These are phyloP conservation scores for Populus tomentosa DNA, from an alignment of 441 rosid species.

Conservation along the genomic window DNA sequence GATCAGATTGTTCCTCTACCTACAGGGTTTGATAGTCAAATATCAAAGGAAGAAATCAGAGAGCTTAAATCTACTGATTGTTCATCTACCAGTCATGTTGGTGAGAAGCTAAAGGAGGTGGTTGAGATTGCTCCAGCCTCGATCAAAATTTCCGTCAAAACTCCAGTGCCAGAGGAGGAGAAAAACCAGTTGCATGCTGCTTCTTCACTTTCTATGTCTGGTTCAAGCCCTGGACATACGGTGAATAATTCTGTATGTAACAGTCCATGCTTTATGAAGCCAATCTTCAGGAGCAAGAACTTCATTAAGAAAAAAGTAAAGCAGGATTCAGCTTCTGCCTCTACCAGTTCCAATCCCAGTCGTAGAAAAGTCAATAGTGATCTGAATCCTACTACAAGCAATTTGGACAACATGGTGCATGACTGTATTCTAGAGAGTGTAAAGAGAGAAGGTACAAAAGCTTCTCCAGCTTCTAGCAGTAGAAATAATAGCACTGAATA, in stretches of 20 bases:
- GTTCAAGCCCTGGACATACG: slow-evolving; percentile 21
- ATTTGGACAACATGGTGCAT: slow-evolving; percentile 20
- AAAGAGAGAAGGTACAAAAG: slow-evolving; percentile 35
- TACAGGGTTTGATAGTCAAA: slow-evolving; percentile 20
- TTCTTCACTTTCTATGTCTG: slow-evolving; percentile 26
- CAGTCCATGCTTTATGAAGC: slow-evolving; percentile 42
- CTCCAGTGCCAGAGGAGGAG: slow-evolving; percentile 28
- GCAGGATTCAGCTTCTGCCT: slow-evolving; percentile 30
- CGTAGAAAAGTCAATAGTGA: slow-evolving; percentile 24
- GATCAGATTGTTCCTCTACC: slow-evolving; percentile 30
- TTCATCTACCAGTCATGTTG: slow-evolving; percentile 17
- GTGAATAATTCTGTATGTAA: slow-evolving; percentile 27
- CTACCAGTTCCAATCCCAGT: slow-evolving; percentile 25
- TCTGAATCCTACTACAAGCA: slow-evolving; percentile 35
- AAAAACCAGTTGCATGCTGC: slow-evolving; percentile 32
- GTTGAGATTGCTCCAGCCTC: slow-evolving; percentile 24
- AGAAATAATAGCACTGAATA: slow-evolving; percentile 33
- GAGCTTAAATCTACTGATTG: slow-evolving; percentile 21
- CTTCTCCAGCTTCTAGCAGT: slow-evolving; percentile 35
- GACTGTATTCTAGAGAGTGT: slow-evolving; percentile 19
- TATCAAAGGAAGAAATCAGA: slow-evolving; percentile 18
- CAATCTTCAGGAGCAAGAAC: slow-evolving; percentile 49
- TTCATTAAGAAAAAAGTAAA: slow-evolving; percentile 53
- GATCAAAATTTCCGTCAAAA: slow-evolving; percentile 16
- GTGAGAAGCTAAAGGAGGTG: slow-evolving; percentile 18